Percentiles rank a stretch among this genome's conserved stretches.
Evolutionary conservation across 257 asterid species (phyloP).

Genomic region (Cruciata laevipes): DNA sequence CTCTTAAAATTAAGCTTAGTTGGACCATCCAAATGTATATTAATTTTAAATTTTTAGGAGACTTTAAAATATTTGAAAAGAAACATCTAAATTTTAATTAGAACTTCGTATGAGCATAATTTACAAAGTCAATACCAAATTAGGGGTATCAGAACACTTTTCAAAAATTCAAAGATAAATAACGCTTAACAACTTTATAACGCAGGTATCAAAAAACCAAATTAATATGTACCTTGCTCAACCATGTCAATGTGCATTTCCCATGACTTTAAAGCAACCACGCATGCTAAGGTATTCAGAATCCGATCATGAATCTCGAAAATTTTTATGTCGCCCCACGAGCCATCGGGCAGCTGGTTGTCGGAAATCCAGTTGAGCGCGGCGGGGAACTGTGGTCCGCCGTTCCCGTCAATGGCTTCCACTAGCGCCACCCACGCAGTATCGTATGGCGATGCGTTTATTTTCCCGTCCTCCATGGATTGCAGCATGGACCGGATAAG

Average conservation of each 20-base stretch:
- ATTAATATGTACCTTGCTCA: too few relatives aligned
- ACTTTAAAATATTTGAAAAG: too few relatives aligned
- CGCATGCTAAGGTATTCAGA: conserved; percentile 75
- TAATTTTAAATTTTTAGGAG: too few relatives aligned
- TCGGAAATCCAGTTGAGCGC: conserved; percentile 66
- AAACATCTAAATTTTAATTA: too few relatives aligned
- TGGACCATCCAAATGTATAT: too few relatives aligned
- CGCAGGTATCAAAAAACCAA: too few relatives aligned
- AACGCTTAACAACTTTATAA: too few relatives aligned
- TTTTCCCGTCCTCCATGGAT: conserved; percentile 79
- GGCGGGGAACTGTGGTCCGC: conserved; percentile 58
- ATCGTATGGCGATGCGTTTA: conserved; percentile 75
- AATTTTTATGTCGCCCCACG: conserved; percentile 64
- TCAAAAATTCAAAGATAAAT: too few relatives aligned
- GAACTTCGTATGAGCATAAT: too few relatives aligned
- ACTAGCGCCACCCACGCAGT: conserved; percentile 96
- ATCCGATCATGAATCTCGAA: conserved; percentile 65
- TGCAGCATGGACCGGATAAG: conserved; percentile 30
- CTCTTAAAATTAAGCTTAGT: too few relatives aligned
- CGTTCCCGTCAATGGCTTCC: conserved; percentile 37
- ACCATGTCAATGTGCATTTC: conserved; percentile 38
- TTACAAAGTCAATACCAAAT: too few relatives aligned
- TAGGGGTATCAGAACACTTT: too few relatives aligned
- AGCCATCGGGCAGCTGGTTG: conserved; percentile 72
- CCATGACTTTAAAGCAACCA: conserved; percentile 70